These are phyloP conservation scores for Pseudogymnoascus sp. DNA, from an alignment of 2,329 filamentous ascomycete genomes.

Conservation along the genomic window DNA sequence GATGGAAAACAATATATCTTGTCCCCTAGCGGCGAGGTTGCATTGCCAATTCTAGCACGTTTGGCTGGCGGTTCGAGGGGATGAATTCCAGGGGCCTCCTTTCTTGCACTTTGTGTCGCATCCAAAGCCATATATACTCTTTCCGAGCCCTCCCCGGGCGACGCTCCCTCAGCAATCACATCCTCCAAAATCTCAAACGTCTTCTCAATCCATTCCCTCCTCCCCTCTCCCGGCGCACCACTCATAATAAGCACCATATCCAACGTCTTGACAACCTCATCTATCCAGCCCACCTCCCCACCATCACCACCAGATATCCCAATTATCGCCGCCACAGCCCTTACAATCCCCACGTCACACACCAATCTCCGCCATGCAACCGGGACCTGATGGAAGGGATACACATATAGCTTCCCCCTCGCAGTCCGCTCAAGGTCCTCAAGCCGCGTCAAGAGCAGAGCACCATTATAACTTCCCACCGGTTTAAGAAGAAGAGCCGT, in stretches of 20 bases:
- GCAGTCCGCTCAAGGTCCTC: constrained; percentile 52
- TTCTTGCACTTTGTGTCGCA: background rate
- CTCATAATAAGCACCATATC: constrained; percentile 30
- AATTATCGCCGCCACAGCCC: constrained; percentile 33
- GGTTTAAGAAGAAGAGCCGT: background rate
- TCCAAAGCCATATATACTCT: background rate
- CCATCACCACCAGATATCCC: background rate
- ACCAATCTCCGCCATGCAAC: constrained; percentile 63
- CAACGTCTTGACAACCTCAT: constrained; percentile 21
- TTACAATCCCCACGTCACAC: constrained; percentile 61
- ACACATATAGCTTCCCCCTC: constrained; percentile 62
- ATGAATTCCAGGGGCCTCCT: background rate
- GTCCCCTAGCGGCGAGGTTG: background rate
- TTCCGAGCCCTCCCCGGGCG: too few species aligned
- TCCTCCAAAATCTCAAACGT: constrained; percentile 61
- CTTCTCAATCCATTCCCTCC: constrained; percentile 37
- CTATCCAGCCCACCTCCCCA: constrained; percentile 12
- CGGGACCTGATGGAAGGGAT: constrained; percentile 59
- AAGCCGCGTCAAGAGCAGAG: constrained; percentile 32
- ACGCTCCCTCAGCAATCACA: background rate
- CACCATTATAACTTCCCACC: background rate
- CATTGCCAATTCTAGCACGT: constrained; percentile 15
- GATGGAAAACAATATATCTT: constrained; percentile 16
- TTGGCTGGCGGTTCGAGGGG: constrained; percentile 15
- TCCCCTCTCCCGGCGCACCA: constrained; percentile 14